Percentiles rank a stretch among this genome's conserved stretches.
phyloP scores from a whole-genome alignment of 495 filamentous ascomycete genomes.

The Saxophila tyrrhenica region DNA sequence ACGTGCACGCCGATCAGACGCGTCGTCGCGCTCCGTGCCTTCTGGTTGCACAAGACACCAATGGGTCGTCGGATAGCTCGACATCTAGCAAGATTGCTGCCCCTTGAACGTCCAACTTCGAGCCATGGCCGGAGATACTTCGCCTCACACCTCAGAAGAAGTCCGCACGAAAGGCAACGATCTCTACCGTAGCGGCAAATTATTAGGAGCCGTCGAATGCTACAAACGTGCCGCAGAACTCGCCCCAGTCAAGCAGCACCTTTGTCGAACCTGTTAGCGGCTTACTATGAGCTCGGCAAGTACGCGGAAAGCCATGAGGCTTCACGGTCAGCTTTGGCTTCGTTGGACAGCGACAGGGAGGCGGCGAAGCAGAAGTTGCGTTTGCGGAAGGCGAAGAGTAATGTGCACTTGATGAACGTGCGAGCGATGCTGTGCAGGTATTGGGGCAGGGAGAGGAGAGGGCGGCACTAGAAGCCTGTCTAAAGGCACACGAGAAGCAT shows the following conservation, averaged over 20 bases:
- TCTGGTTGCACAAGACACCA: no score
- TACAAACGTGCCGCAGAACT: slow-evolving; percentile 3
- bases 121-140: not conserved
- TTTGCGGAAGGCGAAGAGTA: not conserved
- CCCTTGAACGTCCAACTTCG: no score
- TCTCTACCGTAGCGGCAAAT: not conserved
- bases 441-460: not conserved
- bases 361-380: not conserved
- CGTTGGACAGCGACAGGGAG: not conserved
- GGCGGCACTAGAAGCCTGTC: not conserved
- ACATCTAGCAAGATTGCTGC: no score
- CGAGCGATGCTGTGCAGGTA: not conserved
- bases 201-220: not conserved
- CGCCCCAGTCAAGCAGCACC: not conserved
- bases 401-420: not conserved
- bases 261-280: not conserved
- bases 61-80: no score
- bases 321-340: not conserved
- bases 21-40: no score
- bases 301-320: not conserved
- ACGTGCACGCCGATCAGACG: no score
- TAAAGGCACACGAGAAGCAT: not conserved
- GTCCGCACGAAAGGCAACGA: slow-evolving; percentile 1
- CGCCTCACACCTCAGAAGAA: not conserved
- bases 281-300: not conserved